Evolutionary conservation across 192 early-diverging fungal genomes (phyloP).

Genomic region (Piromyces finnis): DNA sequence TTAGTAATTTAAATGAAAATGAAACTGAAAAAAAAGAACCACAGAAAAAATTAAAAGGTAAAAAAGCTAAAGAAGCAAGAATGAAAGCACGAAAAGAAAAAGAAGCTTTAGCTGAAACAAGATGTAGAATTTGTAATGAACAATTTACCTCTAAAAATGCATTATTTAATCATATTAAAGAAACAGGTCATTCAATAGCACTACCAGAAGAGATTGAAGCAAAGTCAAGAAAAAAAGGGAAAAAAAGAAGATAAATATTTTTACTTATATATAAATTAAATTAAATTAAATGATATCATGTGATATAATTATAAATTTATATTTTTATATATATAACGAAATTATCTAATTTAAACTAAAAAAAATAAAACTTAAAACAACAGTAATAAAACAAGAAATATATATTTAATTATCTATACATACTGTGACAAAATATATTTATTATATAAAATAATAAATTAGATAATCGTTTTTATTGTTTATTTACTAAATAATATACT

Average conservation of each 20-base stretch:
- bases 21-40: background rate
- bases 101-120: background rate
- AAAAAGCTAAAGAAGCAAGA: background rate
- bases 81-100: background rate
- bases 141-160: slow-evolving; percentile 62
- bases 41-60: background rate
- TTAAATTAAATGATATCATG: too few species aligned
- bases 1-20: background rate
- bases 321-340: too few species aligned
- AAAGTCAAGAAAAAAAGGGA: background rate
- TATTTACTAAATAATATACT: too few species aligned
- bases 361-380: too few species aligned
- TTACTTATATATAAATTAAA: too few species aligned
- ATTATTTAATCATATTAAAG: slow-evolving; percentile 74
- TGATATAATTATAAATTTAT: too few species aligned
- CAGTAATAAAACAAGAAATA: too few species aligned
- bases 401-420: too few species aligned
- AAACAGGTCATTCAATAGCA: slow-evolving; percentile 70
- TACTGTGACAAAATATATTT: too few species aligned
- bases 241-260: background rate
- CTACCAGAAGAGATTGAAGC: background rate
- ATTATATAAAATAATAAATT: too few species aligned
- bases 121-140: slow-evolving; percentile 62
- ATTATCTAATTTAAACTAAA: too few species aligned
- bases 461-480: too few species aligned